Evolutionary conservation across 2,329 filamentous ascomycete species (phyloP), one percentile per base, ranked within the genome.

Genomic region (Cordyceps javanica): DNA sequence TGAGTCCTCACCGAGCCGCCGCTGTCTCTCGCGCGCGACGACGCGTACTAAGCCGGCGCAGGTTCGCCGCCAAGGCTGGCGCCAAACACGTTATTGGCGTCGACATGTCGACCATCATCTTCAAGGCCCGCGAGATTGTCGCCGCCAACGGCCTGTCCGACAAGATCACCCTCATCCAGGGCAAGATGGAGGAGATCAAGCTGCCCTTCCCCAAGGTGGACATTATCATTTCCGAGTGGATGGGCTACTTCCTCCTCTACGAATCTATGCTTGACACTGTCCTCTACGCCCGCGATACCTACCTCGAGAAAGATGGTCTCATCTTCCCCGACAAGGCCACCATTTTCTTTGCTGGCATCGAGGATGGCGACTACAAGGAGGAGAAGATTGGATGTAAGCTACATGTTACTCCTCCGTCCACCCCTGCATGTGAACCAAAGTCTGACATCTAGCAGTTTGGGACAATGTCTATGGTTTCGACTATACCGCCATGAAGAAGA

Each of bases 191-290:
- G 79, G 94, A 99, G 78, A 91, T 99, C 46, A 81, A 89, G 69
- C 81, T 99, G 62, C 94, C 94, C 21, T 96, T 89, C 75, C 88
- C 91, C 69, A 90, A 97, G 77, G 94, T 99, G 64, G 94, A 99
- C 71, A 99, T 99, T 72, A 99, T 99, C 77, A 96, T 99, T 73
- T 97, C 93, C 2, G 94, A 99, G 80, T 99, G 94, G 94, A 99
- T 99, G 94, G 94, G 94, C 34, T 99, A 99, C 79, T 97, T 97
- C 80, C 79, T 99, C 55, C 86, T 99, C 61, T 99, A 99, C 77
- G 94, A 99, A 85, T 90, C 85, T 83, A 99, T 99, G 94, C 77
- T 99, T 70, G 94, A 99, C 78, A 99, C 94, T 32, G 94, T 99
- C 52, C 83, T 99, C 60, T 97, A 97, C 71, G 94, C 94, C 26